Base-by-base conservation (phyloP, 345 rosid species). In the Ailanthus altissimus region DNA sequence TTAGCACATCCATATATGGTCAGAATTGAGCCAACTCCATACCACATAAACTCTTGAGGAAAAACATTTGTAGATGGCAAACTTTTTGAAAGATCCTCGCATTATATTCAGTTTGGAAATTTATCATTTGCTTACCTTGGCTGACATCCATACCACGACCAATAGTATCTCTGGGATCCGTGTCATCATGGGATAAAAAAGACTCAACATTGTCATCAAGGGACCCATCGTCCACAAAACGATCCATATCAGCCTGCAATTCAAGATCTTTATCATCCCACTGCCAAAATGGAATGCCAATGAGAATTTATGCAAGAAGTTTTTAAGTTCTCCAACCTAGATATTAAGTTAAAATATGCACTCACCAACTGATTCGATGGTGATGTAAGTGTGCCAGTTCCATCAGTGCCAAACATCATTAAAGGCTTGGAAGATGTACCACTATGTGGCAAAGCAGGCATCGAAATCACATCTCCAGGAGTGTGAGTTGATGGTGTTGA, bases 401-500 rank as follows among this genome's bases (percentile, higher is more conserved):
- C 97, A 72, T 96, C 99, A 63, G 91, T 26, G 26, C 92, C 87
- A 83, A 88, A 96, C 86, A 89, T 86, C 85, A 89, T 87, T 66
- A 92, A 67, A 23, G 97, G 85, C 87, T 93, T 96, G 76, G 99
- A 93, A 11, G 99, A 90, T 81, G 91, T 83, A 51, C 97, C 90
- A 80, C 84, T 86, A 76, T 89, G 98, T 32, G 97, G 94, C 87
- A 96, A 69, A 84, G 93, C 86, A 75, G 99, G 91, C 91, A 95
- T 86, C 8, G 98, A 90, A 79, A 93, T 87, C 83, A 88, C 97
- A 88, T 96, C 99, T 78, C 97, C 91, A 70, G 99, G 94, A 56
- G 97, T 93, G 81, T 93, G 98, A 70, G 98, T 93, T 75, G 99
- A 96, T 23, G 99, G 98, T 6, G 99, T 96, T 60, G 99, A 96